Evolutionary conservation across 495 filamentous ascomycete genomes (phyloP).

Genomic region (Hyaloscypha variabilis): DNA sequence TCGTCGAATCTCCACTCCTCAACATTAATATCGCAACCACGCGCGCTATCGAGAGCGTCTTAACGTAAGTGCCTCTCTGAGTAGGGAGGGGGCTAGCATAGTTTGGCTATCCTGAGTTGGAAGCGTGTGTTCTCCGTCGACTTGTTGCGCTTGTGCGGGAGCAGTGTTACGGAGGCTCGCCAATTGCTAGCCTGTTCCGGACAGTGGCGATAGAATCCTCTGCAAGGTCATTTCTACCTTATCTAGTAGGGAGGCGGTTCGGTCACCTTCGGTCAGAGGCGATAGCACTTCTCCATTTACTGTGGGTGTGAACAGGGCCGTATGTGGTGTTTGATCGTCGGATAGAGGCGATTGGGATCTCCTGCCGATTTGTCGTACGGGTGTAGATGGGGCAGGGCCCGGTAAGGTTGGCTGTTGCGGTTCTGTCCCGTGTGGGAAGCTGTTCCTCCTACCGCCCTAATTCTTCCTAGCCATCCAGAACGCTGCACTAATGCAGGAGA

Average conservation of each 20-base stretch:
- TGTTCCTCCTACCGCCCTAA: too few relatives aligned
- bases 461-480: too few relatives aligned
- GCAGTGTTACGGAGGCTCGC: constrained; percentile 4
- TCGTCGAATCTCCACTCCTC: too few relatives aligned
- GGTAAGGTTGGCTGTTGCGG: not conserved
- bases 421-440: constrained; percentile 7
- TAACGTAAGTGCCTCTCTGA: not conserved
- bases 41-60: too few relatives aligned
- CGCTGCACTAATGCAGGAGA: too few relatives aligned
- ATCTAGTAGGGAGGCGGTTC: not conserved
- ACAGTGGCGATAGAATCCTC: not conserved
- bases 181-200: not conserved
- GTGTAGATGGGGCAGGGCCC: not conserved
- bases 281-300: constrained; percentile 9
- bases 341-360: constrained; percentile 4
- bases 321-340: constrained; percentile 6
- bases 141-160: not conserved
- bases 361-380: not conserved
- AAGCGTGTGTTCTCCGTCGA: constrained; percentile 8
- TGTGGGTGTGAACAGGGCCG: not conserved
- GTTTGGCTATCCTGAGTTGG: constrained; percentile 12
- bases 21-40: too few relatives aligned
- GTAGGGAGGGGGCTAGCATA: constrained; percentile 4
- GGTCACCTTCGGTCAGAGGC: constrained; percentile 9
- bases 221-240: constrained; percentile 11